Evolutionary conservation across 306 rosid species (phyloP).

Genomic region (Luffa aegyptiaca): DNA sequence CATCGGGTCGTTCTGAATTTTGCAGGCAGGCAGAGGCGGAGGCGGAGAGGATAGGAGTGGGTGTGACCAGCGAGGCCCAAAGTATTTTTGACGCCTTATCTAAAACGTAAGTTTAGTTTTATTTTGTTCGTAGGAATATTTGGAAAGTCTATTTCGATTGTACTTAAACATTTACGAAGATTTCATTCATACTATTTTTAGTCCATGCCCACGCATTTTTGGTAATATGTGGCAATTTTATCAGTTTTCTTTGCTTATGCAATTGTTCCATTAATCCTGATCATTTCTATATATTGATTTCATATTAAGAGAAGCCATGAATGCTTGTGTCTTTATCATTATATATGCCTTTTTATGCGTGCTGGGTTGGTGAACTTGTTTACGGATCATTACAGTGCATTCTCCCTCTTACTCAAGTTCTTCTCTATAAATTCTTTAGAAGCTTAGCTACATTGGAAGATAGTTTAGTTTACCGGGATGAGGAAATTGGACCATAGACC

Average conservation of each 20-base stretch:
- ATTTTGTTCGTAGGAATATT: not conserved
- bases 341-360: not conserved
- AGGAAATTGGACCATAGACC: not conserved
- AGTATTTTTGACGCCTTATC: constrained; percentile 81
- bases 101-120: constrained; percentile 61
- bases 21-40: constrained; percentile 79
- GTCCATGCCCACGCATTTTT: not conserved
- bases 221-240: not conserved
- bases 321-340: not conserved
- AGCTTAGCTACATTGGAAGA: not conserved
- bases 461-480: not conserved
- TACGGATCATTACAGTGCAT: not conserved
- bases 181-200: not conserved
- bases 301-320: not conserved
- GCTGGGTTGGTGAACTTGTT: not conserved
- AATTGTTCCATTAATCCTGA: not conserved
- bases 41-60: constrained; percentile 90
- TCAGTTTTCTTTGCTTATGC: not conserved
- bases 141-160: not conserved
- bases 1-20: not conserved
- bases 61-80: constrained; percentile 86
- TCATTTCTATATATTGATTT: not conserved
- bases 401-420: not conserved
- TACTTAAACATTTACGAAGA: not conserved
- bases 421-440: not conserved